Conservation (phyloP, 768 basidiomycete genomes). For the Xanthoconium stramineum region DNA sequence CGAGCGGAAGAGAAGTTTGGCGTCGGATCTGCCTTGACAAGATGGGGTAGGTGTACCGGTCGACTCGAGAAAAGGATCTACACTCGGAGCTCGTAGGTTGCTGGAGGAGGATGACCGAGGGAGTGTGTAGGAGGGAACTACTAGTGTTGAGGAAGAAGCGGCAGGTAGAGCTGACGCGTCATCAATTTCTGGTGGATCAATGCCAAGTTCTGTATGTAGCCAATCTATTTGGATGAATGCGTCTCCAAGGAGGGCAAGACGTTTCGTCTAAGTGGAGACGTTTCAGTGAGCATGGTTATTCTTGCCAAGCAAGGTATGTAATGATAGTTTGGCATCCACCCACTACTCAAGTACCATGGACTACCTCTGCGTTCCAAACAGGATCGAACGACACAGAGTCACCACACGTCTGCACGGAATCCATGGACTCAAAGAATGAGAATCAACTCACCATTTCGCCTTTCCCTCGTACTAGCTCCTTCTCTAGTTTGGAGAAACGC, state of each 20-base stretch:
- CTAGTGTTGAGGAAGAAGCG: slow-evolving; percentile 39
- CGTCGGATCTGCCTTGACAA: slow-evolving; percentile 35
- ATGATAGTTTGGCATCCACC: background rate
- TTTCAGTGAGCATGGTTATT: background rate
- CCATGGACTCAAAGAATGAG: background rate
- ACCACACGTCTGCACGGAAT: background rate
- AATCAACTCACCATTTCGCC: slow-evolving; percentile 71
- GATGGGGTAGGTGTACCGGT: slow-evolving; percentile 47
- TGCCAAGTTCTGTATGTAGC: slow-evolving; percentile 79
- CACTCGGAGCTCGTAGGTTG: slow-evolving; percentile 10
- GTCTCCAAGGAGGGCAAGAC: slow-evolving; percentile 58
- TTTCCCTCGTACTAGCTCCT: slow-evolving; percentile 81
- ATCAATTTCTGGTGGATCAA: slow-evolving; percentile 56
- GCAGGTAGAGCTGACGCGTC: slow-evolving; percentile 33
- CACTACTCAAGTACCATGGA: background rate
- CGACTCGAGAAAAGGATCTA: slow-evolving; percentile 28
- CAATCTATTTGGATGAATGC: slow-evolving; percentile 77
- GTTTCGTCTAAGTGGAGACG: slow-evolving; percentile 50
- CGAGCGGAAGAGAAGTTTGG: slow-evolving; percentile 35
- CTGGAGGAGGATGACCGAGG: slow-evolving; percentile 46
- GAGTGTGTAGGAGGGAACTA: slow-evolving; percentile 34
- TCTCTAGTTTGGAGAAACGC: slow-evolving; percentile 75
- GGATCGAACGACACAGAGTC: background rate
- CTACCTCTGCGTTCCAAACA: background rate
- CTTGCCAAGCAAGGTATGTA: background rate